Conservation (phyloP, 306 rosid genomes). For the Corylus americana region DNA sequence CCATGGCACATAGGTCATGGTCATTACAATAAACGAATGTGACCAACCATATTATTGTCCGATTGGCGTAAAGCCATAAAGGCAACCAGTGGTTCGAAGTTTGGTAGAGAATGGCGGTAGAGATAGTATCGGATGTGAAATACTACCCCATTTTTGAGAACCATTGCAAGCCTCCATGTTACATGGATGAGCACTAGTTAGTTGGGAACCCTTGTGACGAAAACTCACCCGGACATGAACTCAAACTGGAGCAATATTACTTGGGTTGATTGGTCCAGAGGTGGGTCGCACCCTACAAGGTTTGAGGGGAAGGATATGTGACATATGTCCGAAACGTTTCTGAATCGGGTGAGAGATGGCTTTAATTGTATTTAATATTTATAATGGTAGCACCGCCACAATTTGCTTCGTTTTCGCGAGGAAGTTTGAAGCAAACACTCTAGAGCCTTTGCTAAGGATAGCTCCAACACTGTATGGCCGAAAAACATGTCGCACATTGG, state of each 20-base stretch:
- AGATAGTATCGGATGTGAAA: conserved; percentile 24
- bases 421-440: conserved; percentile 35
- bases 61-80: conserved; percentile 33
- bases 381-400: conserved; percentile 17
- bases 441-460: conserved; percentile 29
- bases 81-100: conserved; percentile 39
- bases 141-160: conserved; percentile 28
- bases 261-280: conserved; percentile 49
- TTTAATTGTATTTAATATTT: conserved; percentile 32
- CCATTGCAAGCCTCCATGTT: conserved; percentile 39
- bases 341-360: conserved; percentile 33
- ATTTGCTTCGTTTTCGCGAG: conserved; percentile 42
- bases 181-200: conserved; percentile 40
- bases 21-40: conserved; percentile 29
- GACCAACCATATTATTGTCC: conserved; percentile 20
- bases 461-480: conserved; percentile 3
- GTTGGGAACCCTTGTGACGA: conserved; percentile 38
- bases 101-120: conserved; percentile 22
- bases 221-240: conserved; percentile 9
- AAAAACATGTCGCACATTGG: neutral
- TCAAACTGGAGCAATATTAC: conserved; percentile 34
- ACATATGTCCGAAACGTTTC: conserved; percentile 1
- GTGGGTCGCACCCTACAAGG: conserved; percentile 36
- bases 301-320: conserved; percentile 27
- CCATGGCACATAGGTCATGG: conserved; percentile 27